These are phyloP conservation scores for Erodium trifolium DNA, from an alignment of 441 rosid genomes.

Conservation along the genomic window DNA sequence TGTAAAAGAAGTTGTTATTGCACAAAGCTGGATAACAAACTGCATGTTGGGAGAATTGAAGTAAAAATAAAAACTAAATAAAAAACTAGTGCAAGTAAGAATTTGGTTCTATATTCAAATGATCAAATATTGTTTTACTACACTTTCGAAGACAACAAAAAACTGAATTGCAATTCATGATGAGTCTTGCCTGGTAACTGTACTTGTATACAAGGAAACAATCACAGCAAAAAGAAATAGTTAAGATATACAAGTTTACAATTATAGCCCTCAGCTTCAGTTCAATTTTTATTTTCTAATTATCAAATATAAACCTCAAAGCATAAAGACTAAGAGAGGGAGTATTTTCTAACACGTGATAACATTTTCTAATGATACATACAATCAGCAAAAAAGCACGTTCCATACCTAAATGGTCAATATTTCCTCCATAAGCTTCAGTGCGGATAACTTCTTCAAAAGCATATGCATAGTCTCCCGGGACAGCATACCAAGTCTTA, in stretches of 20 bases:
- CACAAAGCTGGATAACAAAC: background rate
- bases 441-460: conserved; percentile 89
- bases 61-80: background rate
- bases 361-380: background rate
- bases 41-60: background rate
- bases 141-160: background rate
- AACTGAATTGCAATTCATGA: background rate
- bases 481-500: conserved; percentile 97
- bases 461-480: conserved; percentile 74
- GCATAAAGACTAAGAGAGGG: background rate
- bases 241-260: no score
- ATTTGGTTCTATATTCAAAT: background rate
- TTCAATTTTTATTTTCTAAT: no score
- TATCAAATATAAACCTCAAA: no score
- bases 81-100: background rate
- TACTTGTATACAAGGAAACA: background rate
- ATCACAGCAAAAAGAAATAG: no score
- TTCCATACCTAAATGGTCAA: conserved; percentile 70
- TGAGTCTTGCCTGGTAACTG: background rate
- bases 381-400: conserved; percentile 3
- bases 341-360: background rate
- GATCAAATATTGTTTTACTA: background rate
- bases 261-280: no score
- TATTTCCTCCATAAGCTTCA: conserved; percentile 68
- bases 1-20: background rate